Evolutionary conservation across 2,329 filamentous ascomycete genomes (phyloP).

Genomic region (Beauveria sp.): DNA sequence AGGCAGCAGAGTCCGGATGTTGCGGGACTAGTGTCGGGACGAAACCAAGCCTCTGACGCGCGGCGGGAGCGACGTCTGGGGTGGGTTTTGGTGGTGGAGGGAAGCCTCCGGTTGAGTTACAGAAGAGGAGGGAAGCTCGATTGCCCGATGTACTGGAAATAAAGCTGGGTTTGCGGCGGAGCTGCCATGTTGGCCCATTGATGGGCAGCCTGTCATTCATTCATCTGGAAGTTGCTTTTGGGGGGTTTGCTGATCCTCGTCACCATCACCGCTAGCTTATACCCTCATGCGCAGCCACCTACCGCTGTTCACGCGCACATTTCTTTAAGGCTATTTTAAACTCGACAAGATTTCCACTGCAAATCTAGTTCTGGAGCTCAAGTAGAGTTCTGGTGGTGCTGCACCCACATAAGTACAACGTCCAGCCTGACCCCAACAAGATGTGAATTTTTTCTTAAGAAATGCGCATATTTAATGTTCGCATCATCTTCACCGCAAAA

Average conservation of each 20-base stretch:
- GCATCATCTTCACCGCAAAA: not conserved
- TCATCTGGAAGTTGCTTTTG: not conserved
- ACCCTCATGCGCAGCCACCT: not conserved
- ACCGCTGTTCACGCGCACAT: not conserved
- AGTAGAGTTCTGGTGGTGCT: not conserved
- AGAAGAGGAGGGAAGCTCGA: not conserved
- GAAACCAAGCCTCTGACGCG: constrained; percentile 9
- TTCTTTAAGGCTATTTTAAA: not conserved
- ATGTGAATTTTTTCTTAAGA: too few relatives aligned
- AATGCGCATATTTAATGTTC: not conserved
- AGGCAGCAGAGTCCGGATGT: not conserved
- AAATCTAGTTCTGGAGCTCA: not conserved
- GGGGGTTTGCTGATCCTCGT: not conserved
- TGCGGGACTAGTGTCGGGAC: constrained; percentile 1
- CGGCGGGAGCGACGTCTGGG: not conserved
- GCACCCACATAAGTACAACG: not conserved
- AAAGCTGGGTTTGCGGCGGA: not conserved
- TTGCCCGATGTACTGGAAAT: not conserved
- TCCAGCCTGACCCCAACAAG: not conserved
- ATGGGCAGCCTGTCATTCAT: not conserved
- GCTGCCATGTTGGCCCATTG: too few relatives aligned
- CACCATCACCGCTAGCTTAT: not conserved
- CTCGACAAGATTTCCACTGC: too few relatives aligned
- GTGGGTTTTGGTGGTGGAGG: not conserved
- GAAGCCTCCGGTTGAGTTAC: not conserved